Evolutionary conservation across 2,329 filamentous ascomycete genomes (phyloP).

Genomic region (Paramyrothecium sp.): DNA sequence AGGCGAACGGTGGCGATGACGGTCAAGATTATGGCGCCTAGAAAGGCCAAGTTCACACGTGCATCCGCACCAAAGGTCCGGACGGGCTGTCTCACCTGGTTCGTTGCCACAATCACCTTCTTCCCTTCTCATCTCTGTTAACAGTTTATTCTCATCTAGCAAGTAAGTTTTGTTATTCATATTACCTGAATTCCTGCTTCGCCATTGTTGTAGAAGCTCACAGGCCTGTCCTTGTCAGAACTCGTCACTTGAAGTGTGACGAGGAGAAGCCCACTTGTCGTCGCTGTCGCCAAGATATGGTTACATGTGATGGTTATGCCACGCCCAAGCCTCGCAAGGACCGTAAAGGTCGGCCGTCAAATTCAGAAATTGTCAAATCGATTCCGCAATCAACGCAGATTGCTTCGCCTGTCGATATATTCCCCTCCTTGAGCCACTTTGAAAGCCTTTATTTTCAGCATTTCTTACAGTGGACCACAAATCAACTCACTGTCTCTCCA

Average conservation of each 20-base stretch:
- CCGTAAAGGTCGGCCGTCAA: neutral
- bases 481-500: neutral
- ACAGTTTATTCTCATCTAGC: neutral
- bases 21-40: neutral
- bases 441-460: neutral
- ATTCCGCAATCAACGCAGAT: neutral
- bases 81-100: neutral
- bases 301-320: neutral
- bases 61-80: neutral
- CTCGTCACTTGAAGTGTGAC: neutral
- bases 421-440: neutral
- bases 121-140: neutral
- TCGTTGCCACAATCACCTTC: neutral
- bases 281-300: neutral
- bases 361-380: neutral
- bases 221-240: neutral
- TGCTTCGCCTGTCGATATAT: neutral
- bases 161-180: neutral
- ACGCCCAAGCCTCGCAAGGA: neutral
- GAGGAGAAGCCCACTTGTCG: neutral
- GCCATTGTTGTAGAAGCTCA: neutral
- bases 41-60: neutral
- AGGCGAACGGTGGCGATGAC: too few species aligned
- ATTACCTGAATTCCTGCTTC: neutral
- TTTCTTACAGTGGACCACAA: neutral